Evolutionary conservation across 371 early-diverging fungal genomes (phyloP), one percentile per base, ranked within the genome.

Genomic region (Apophysomyces ossiformis): DNA sequence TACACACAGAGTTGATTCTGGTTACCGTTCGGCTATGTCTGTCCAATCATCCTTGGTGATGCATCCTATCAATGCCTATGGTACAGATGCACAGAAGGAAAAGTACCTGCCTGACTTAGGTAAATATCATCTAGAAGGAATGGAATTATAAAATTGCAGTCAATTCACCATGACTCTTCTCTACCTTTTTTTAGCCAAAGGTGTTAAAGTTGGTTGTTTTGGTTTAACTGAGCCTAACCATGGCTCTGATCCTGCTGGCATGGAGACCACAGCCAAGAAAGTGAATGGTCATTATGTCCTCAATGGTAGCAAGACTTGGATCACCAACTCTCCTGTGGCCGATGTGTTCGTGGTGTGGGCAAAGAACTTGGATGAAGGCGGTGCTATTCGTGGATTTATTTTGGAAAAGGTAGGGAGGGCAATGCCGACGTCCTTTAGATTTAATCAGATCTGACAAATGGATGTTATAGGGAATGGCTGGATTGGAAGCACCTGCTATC

Each of bases 271-370:
- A 7, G 98, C 98, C 43, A 79, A 79, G 60, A 90, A 90, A 69
- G 86, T 84, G 43, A 88, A 90, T 61, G 93, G 91, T 36, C 82
- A 82, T 39, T 99, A 92, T 76, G 85, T 95, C 11, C 62, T 98
- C 58, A 92, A 87, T 62, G 98, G 98, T 2, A 84, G 93, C 80
- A 99, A 99, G 86, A 96, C 96, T 41, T 99, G 99, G 99, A 99
- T 99, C 78, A 96, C 99, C 66, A 96, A 97, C 87, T 94, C 97
- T 41, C 99, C 99, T 21, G 92, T 98, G 63, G 99, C 99, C 54
- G 98, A 98, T 65, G 93, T 98, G n/a, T 94, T 96, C 83, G 85
- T 99, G 21, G 86, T 98, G n/a, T 99, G 99, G 99, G 99, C 97
- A 45, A 97, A 96, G 86, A 87, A 88, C 54, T 65, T 71, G 43